Evolutionary conservation across 106 monocot genomes (phyloP).

Genomic region (Triglochin maritima): DNA sequence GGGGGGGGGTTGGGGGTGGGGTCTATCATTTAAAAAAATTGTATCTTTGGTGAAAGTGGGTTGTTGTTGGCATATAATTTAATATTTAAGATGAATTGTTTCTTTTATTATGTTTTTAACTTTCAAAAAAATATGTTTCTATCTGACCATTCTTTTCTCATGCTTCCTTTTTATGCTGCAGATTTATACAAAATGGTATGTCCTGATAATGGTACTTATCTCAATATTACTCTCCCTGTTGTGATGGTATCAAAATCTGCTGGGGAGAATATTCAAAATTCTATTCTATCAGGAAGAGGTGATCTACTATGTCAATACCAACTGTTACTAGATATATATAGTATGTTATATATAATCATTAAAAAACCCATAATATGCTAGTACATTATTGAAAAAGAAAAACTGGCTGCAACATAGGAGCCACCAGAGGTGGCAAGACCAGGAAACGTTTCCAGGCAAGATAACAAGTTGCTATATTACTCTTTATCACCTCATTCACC

Average conservation of each 20-base stretch:
- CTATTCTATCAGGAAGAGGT: conserved; percentile 18
- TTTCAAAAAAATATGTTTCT: not conserved
- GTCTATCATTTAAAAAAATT: no score
- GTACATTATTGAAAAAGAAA: no score
- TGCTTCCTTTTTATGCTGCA: conserved; percentile 13
- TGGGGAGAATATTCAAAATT: conserved; percentile 35
- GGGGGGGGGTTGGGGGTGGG: no score
- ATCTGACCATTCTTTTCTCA: not conserved
- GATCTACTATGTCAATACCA: conserved; percentile 22
- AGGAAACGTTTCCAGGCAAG: no score
- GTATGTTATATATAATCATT: no score
- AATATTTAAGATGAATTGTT: no score
- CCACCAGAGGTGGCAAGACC: no score
- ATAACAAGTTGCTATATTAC: not conserved
- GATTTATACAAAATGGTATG: conserved; percentile 68
- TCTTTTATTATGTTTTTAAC: not conserved
- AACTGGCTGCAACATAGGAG: no score
- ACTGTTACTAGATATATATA: no score
- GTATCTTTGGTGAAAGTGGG: no score
- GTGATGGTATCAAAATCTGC: conserved; percentile 67
- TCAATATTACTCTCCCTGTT: conserved; percentile 56
- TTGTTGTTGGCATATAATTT: no score
- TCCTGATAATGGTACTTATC: conserved; percentile 42
- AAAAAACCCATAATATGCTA: no score
- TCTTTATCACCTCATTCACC: not conserved